Evolutionary conservation across 116 monocot species (phyloP).

Genomic region (Posidonia oceanica): DNA sequence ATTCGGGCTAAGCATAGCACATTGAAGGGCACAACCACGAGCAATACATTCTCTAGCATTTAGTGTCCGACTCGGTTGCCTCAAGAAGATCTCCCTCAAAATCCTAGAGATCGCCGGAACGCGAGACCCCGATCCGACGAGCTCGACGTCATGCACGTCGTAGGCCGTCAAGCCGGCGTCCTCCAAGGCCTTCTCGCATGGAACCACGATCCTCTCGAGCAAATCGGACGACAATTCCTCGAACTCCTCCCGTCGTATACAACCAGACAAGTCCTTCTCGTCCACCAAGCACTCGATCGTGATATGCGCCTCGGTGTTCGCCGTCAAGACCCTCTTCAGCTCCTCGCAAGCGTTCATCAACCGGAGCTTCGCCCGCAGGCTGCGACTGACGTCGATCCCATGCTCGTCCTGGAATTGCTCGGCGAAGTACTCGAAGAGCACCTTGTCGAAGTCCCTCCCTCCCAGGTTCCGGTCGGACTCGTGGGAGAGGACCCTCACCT

Average conservation of each 20-base stretch:
- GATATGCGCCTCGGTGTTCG: constrained; percentile 58
- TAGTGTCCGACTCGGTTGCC: constrained; percentile 62
- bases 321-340: constrained; percentile 86
- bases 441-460: constrained; percentile 81
- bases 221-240: constrained; percentile 50
- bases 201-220: constrained; percentile 46
- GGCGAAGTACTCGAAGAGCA: constrained; percentile 60
- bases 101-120: constrained; percentile 49
- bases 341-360: constrained; percentile 75
- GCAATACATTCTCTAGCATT: constrained; percentile 96
- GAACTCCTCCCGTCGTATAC: constrained; percentile 80
- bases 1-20: constrained; percentile 82
- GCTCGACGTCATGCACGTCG: constrained; percentile 52
- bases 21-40: constrained; percentile 80
- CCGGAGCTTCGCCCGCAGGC: constrained; percentile 39
- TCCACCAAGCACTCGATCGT: constrained; percentile 93
- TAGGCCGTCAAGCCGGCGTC: constrained; percentile 39
- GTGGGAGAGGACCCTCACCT: constrained; percentile 59
- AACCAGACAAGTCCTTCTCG: constrained; percentile 74
- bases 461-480: constrained; percentile 52
- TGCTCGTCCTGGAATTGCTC: constrained; percentile 51
- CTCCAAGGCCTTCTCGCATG: constrained; percentile 45
- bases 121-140: constrained; percentile 83
- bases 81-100: constrained; percentile 48
- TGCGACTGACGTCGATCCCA: constrained; percentile 39